Base-by-base conservation (phyloP, 2,329 filamentous ascomycete genomes). In the Alternaria conjuncta region DNA sequence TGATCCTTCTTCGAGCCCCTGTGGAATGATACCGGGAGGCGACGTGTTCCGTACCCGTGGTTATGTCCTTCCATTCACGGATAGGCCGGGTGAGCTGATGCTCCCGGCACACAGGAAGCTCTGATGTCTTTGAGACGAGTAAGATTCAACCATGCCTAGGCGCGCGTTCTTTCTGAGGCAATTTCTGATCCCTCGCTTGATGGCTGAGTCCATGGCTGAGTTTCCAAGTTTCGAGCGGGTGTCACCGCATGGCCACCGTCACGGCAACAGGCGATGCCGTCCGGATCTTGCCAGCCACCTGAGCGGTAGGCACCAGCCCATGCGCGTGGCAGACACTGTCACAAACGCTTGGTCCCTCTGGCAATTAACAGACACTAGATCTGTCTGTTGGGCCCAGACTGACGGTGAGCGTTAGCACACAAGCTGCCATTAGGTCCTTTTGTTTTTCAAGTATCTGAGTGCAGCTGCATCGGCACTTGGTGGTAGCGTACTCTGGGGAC, bases 211-310 rank as follows among this genome's bases (percentile, higher is more conserved):
- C 26, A 36, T 51, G 49, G 49, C 49, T 51, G 49, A 56, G 30
- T 26, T 49, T 47, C 36, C 30, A 15, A 21, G 51, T 56, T 51
- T 41, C 26, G 32, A 57, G 21, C 26, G 36, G 57, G 26, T 46
- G 23, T 57, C 36, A 44, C 26, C 44, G 50, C 28, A 28, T 26
- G 13, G 3, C 20, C 46, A 43, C 18, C 28, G 23, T 43, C 32
- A 51, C 54, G 45, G 59, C 54, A 57, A 46, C 25, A 57, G 21
- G 36, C 54, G 55, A 44, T 23, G 45, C 45, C 46, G 36, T 49
- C 36, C 36, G 32, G 36, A 26, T 61, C n/a, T 18, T 13, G 7
- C 21, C 49, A 30, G 47, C 54, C 55, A 44, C 49, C 12, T 32
- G 12, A 51, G 28, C 26, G 20, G 18, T 51, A 13, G 49, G 49